A percentile compares a stretch with the other conserved stretches of the same genome.
Conservation (phyloP, 768 basidiomycete species). For the Dioszegia crocea region DNA sequence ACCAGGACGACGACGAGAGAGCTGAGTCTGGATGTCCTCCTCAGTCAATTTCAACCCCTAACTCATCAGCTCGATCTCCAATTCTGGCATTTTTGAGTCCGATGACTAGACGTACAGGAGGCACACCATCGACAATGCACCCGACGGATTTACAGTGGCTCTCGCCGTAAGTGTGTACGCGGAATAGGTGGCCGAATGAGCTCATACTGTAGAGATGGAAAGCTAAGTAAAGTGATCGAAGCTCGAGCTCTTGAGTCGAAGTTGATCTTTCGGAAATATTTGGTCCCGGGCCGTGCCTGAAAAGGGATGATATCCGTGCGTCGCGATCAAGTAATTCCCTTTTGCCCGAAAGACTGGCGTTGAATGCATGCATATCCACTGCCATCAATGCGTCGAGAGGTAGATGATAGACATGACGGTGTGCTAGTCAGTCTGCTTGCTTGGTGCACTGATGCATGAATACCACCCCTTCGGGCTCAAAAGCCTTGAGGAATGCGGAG, state of each 20-base stretch:
- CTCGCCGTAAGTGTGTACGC: slow-evolving; percentile 97
- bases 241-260: not conserved
- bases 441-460: too few relatives aligned
- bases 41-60: slow-evolving; percentile 78
- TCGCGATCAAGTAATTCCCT: too few relatives aligned
- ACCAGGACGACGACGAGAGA: slow-evolving; percentile 85
- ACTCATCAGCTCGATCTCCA: too few relatives aligned
- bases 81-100: too few relatives aligned
- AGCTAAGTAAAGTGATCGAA: not conserved
- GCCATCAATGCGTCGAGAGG: too few relatives aligned
- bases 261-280: not conserved
- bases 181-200: slow-evolving; percentile 82
- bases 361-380: too few relatives aligned
- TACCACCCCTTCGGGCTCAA: too few relatives aligned
- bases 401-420: too few relatives aligned
- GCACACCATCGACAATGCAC: slow-evolving; percentile 94
- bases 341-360: too few relatives aligned
- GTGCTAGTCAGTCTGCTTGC: too few relatives aligned
- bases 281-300: not conserved
- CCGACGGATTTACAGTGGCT: slow-evolving; percentile 96
- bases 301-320: not conserved
- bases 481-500: too few relatives aligned
- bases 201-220: too few relatives aligned
- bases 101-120: slow-evolving; percentile 84
- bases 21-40: slow-evolving; percentile 82